Conservation (phyloP, 352 stramenopile genomes). For the Phytophthora ramorum region DNA sequence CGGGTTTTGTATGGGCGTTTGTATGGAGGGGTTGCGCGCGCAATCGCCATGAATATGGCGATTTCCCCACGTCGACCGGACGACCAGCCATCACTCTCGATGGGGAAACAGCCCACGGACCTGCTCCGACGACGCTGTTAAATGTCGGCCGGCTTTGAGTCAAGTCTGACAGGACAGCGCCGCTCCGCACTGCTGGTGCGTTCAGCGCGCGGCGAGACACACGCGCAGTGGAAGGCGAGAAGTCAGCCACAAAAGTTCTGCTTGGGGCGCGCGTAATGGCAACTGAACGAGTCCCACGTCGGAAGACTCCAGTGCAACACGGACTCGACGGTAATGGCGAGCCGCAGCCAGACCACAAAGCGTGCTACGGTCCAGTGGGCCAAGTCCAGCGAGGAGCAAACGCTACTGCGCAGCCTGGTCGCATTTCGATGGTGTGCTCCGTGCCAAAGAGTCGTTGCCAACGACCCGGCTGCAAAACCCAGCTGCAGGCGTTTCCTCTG, state of each 20-base stretch:
- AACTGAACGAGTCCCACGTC: not conserved
- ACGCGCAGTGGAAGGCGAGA: not conserved
- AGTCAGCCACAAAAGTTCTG: slow-evolving; percentile 13
- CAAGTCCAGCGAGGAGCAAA: not conserved
- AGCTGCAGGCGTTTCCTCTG: slow-evolving; percentile 12
- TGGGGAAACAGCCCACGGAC: not conserved
- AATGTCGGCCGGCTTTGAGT: not conserved
- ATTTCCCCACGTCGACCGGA: slow-evolving; percentile 17
- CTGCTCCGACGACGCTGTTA: not conserved
- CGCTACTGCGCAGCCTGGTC: not conserved
- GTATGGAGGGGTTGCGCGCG: slow-evolving; percentile 13
- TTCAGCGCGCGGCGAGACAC: slow-evolving; percentile 4
- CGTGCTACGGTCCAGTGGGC: not conserved
- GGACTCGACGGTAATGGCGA: not conserved
- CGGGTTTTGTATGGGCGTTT: slow-evolving; percentile 27
- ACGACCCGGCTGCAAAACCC: not conserved
- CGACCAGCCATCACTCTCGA: slow-evolving; percentile 11
- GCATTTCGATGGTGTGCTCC: slow-evolving; percentile 14
- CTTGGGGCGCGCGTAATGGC: slow-evolving; percentile 12
- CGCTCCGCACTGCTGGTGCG: not conserved
- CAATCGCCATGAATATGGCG: slow-evolving; percentile 21
- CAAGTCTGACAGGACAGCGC: not conserved
- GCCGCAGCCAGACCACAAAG: not conserved
- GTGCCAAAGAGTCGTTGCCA: not conserved
- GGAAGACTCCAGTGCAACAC: slow-evolving; percentile 17